Percentiles rank a stretch among this genome's conserved stretches.
phyloP scores from a whole-genome alignment of 768 basidiomycete species.

The Psilocybe cubensis region DNA sequence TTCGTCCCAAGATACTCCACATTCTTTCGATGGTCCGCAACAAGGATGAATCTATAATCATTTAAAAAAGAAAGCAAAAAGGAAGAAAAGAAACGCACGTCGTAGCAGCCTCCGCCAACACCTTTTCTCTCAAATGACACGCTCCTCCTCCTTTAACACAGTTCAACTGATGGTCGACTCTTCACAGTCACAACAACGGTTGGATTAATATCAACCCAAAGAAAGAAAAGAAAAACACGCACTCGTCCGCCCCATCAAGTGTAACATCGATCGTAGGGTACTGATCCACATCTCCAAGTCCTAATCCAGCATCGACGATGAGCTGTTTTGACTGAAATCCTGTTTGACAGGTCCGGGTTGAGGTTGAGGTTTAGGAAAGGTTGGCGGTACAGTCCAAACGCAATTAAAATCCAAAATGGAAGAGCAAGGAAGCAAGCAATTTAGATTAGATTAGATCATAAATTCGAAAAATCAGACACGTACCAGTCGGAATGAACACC shows the following conservation, averaged over 20 bases:
- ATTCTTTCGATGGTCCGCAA: conserved; percentile 97
- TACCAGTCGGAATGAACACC: conserved; percentile 89
- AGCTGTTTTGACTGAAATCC: conserved; percentile 97
- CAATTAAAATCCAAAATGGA: too few species aligned
- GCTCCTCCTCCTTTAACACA: conserved; percentile 98
- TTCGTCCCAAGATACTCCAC: conserved; percentile 78
- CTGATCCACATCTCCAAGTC: conserved; percentile 87
- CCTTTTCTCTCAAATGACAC: conserved; percentile 96
- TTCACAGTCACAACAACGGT: conserved; percentile 33
- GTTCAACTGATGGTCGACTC: conserved; percentile 86
- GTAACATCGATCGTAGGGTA: conserved; percentile 94
- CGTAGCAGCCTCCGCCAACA: conserved; percentile 93
- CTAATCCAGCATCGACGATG: conserved; percentile 79
- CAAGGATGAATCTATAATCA: conserved; percentile 71
- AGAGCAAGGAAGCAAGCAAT: too few species aligned
- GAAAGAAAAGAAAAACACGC: conserved; percentile 26
- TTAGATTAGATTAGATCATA: neutral
- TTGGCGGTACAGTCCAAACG: too few species aligned
- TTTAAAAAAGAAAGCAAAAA: conserved; percentile 4
- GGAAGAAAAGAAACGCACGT: conserved; percentile 63
- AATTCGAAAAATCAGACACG: too few species aligned
- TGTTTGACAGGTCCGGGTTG: too few species aligned
- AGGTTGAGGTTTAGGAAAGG: too few species aligned
- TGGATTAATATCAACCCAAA: neutral
- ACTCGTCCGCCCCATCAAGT: conserved; percentile 98